Base-by-base conservation (phyloP, 2,329 filamentous ascomycete genomes). In the Alternaria brassicae region DNA sequence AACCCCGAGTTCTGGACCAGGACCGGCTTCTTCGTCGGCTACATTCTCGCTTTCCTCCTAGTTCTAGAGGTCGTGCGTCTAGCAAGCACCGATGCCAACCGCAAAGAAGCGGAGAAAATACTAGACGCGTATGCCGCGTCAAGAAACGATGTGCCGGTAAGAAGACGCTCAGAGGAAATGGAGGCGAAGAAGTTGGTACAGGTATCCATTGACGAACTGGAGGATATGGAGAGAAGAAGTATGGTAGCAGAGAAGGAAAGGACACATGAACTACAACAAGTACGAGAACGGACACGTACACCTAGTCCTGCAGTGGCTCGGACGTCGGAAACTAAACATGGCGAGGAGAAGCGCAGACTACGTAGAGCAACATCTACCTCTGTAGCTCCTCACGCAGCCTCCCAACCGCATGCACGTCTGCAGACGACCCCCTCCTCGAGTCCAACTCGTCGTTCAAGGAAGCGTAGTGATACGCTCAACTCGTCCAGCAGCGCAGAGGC, bases 1-100 rank as follows among this genome's bases (percentile, higher is more conserved):
- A 58, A 39, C 13, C 48, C 48, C 15, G 49, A 63, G 28, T 67
- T 67, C 53, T 67, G 63, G 63, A 58, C 57, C 13, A 62, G 60
- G 17, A 39, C 61, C 23, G 64, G 64, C 42, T 71, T 70, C 49
- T 68, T 71, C 50, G 52, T 71, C n/a, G 67, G 66, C 49, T 70
- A 70, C 55, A 56, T 65, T 13, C 25, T 58, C 25, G 65, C 67
- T 12, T 71, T 61, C 45, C 61, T 70, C 36, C 45, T 71, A 15
- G 66, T 66, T 17, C 59, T 71, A 25, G 69, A 71, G 50, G 60
- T 71, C 6, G 53, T 70, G 3, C 58, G 69, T 4, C 53, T 71
- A 23, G 62, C 59, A 13, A 66, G 58, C 56, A 64, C 69, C 17
- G 67, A 70, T 53, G 67, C 52, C 12, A 66, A 69, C 32, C 69